Percentiles rank a stretch among this genome's conserved stretches.
Conservation (phyloP, 345 rosid genomes). For the Syzygium aromaticum region DNA sequence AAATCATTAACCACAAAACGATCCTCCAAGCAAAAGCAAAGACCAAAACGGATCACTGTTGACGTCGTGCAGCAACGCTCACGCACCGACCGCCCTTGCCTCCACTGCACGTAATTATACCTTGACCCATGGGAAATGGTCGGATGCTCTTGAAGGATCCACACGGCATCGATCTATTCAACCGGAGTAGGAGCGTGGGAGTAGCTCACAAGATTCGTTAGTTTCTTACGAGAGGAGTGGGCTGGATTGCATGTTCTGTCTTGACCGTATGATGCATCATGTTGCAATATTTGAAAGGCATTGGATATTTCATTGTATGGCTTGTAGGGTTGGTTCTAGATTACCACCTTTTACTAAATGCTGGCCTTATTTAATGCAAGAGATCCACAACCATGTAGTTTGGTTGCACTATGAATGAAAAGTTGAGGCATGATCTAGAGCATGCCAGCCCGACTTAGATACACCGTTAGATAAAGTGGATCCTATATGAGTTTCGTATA, state of each 20-base stretch:
- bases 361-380: neutral
- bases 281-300: neutral
- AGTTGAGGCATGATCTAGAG: neutral
- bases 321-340: neutral
- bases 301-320: neutral
- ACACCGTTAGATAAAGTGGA: neutral
- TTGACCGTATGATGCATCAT: neutral
- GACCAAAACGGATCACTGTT: neutral
- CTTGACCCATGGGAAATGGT: neutral
- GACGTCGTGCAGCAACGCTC: neutral
- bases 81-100: neutral
- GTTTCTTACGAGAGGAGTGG: neutral
- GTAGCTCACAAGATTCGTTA: neutral
- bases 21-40: neutral
- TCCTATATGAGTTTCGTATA: neutral
- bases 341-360: neutral
- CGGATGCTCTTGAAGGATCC: neutral
- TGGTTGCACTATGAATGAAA: neutral
- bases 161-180: neutral
- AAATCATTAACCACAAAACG: neutral
- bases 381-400: neutral
- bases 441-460: neutral
- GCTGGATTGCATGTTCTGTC: neutral
- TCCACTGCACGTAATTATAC: neutral
- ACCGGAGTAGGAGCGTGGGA: neutral